Conservation (phyloP, 2,329 filamentous ascomycete genomes). For the Penicillium janthinellum region DNA sequence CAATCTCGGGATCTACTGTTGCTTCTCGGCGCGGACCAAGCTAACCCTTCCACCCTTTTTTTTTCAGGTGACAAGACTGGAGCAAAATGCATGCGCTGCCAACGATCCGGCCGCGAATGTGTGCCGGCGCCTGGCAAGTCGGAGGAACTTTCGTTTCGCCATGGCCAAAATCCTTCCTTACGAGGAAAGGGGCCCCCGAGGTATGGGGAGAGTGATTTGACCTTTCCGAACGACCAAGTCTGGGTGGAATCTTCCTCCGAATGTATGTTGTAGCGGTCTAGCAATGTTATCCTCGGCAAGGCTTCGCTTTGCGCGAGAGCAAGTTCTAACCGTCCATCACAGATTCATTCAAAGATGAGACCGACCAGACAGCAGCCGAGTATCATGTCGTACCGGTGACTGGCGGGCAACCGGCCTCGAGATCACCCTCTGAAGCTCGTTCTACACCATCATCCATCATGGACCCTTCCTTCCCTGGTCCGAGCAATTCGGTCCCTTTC, state of each 20-base stretch:
- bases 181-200: conserved; percentile 37
- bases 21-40: neutral
- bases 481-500: conserved; percentile 16
- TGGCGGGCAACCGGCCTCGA: conserved; percentile 15
- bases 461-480: conserved; percentile 23
- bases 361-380: conserved; percentile 38
- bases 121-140: conserved; percentile 37
- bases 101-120: conserved; percentile 39
- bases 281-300: neutral
- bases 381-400: conserved; percentile 33
- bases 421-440: conserved; percentile 29
- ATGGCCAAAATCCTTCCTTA: conserved; percentile 41
- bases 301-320: neutral
- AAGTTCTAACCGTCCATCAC: conserved; percentile 6
- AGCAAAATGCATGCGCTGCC: conserved; percentile 38
- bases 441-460: conserved; percentile 30
- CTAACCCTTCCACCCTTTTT: neutral
- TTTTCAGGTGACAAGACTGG: conserved; percentile 39
- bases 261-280: conserved; percentile 24
- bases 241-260: conserved; percentile 35
- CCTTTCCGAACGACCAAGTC: conserved; percentile 37
- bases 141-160: conserved; percentile 40
- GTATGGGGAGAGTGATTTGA: conserved; percentile 39
- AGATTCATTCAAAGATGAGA: conserved; percentile 42
- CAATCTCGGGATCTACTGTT: neutral